Percentiles rank a stretch among this genome's conserved stretches.
Conservation (phyloP, 2,329 filamentous ascomycete species). For the Pseudogymnoascus sp. region DNA sequence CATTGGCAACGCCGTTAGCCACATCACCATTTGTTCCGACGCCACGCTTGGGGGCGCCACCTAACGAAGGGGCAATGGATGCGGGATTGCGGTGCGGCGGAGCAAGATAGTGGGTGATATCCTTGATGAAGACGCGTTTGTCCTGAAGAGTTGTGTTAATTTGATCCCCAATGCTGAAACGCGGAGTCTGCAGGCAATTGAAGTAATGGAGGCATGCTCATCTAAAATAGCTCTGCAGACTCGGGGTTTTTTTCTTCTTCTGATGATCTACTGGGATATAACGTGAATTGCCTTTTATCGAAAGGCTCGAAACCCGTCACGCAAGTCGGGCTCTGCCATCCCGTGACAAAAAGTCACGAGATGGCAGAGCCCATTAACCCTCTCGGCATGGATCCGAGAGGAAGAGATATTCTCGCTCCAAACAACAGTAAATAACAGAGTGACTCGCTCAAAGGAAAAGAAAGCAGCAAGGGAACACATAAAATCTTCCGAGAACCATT, state of each 20-base stretch:
- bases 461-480: neutral
- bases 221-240: neutral
- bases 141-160: conserved; percentile 49
- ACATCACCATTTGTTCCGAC: conserved; percentile 25
- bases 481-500: neutral
- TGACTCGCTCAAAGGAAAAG: neutral
- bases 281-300: neutral
- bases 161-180: conserved; percentile 20
- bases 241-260: neutral
- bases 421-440: neutral
- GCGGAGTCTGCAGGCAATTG: conserved; percentile 11
- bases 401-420: neutral
- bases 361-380: neutral
- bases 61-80: conserved; percentile 68
- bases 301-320: neutral
- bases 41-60: conserved; percentile 25
- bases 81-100: conserved; percentile 62
- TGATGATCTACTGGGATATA: neutral
- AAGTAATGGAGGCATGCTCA: neutral
- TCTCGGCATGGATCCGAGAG: neutral
- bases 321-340: neutral
- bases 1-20: conserved; percentile 20
- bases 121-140: conserved; percentile 95
- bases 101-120: conserved; percentile 88
- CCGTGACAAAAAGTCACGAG: neutral